phyloP scores from a whole-genome alignment of 1,284 basidiomycete species.

The Cerrena zonata region DNA sequence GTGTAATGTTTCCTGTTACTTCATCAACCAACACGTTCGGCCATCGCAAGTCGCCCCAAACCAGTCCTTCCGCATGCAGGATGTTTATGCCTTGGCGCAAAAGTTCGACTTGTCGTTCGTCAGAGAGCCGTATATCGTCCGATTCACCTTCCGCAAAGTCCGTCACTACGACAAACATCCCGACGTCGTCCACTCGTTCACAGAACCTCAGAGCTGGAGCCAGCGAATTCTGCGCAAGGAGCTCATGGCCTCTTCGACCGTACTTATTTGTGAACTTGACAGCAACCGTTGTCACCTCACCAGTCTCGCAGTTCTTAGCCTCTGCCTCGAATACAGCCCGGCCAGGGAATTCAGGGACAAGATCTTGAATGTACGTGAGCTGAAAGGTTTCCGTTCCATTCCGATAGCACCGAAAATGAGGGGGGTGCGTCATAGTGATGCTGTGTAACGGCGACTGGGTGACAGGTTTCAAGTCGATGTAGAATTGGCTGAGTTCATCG shows the following conservation, averaged over 20 bases:
- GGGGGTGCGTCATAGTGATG: neutral
- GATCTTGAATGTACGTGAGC: neutral
- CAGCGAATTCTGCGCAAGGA: neutral
- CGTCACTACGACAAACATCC: conserved; percentile 8
- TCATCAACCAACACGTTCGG: conserved; percentile 17
- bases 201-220: neutral
- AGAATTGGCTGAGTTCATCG: too few relatives aligned
- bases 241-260: too few relatives aligned
- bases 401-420: neutral
- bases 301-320: too few relatives aligned
- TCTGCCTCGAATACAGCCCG: too few relatives aligned
- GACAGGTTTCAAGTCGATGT: too few relatives aligned
- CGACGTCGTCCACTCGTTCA: conserved; percentile 11
- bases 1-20: conserved; percentile 7
- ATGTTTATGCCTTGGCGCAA: neutral
- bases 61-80: conserved; percentile 12
- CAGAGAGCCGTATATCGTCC: neutral
- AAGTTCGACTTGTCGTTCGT: neutral
- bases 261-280: too few relatives aligned
- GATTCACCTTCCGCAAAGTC: neutral
- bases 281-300: too few relatives aligned
- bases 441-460: neutral
- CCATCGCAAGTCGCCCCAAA: conserved; percentile 19
- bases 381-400: neutral
- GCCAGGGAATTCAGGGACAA: conserved; percentile 10